Evolutionary conservation across 23 red algal species (phyloP).

Genomic region (Cyanidiococcus yangmingshanensis): DNA sequence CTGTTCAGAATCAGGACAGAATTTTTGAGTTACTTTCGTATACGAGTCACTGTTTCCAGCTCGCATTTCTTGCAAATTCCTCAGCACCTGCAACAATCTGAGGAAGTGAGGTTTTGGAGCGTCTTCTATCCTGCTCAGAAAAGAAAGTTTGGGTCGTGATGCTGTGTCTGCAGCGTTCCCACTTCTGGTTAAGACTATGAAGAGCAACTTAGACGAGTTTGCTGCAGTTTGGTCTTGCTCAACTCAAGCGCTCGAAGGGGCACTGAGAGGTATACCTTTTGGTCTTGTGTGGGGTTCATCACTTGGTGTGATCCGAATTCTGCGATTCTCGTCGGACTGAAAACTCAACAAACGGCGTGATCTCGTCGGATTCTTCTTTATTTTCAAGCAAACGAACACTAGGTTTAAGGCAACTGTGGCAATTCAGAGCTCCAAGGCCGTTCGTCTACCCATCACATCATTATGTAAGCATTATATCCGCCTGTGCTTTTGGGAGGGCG

Average conservation of each 20-base stretch:
- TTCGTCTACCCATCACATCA: slow-evolving; percentile 8
- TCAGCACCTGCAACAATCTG: too few species aligned
- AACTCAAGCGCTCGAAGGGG: background rate
- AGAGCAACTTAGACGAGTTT: too few species aligned
- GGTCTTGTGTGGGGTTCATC: background rate
- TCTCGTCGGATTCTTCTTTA: background rate
- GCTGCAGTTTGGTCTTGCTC: background rate
- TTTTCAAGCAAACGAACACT: background rate
- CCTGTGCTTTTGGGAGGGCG: background rate
- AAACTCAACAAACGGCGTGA: background rate
- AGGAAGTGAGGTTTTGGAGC: too few species aligned
- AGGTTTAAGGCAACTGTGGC: background rate
- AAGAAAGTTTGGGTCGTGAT: too few species aligned
- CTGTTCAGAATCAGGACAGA: too few species aligned
- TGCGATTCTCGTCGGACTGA: background rate
- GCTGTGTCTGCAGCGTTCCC: too few species aligned
- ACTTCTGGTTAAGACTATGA: too few species aligned
- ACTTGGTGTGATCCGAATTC: background rate
- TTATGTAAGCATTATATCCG: background rate
- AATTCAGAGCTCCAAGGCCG: background rate
- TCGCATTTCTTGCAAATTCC: too few species aligned
- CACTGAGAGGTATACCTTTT: background rate
- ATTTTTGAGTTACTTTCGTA: too few species aligned
- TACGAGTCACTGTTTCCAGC: too few species aligned
- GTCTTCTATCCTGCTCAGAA: too few species aligned